Percentiles rank a stretch among this genome's conserved stretches.
Evolutionary conservation across 257 asterid species (phyloP).

Genomic region (Rauvolfia tetraphylla): DNA sequence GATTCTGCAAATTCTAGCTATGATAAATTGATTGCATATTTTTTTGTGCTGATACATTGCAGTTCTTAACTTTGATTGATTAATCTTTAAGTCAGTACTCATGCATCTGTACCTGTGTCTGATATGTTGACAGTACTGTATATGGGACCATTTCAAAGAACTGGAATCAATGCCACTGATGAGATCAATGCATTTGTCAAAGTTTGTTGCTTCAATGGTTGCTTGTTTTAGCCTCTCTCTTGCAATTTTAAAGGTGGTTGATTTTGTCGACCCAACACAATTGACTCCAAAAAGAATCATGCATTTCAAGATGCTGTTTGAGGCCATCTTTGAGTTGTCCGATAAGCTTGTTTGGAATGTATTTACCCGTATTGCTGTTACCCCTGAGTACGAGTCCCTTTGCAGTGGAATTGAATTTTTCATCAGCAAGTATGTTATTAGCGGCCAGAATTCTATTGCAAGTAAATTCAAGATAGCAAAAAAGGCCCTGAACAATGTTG

Average conservation of each 20-base stretch:
- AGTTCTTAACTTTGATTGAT: background rate
- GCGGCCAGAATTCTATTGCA: slow-evolving; percentile 30
- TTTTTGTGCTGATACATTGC: background rate
- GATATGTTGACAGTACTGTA: slow-evolving; percentile 54
- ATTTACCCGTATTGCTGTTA: slow-evolving; percentile 72
- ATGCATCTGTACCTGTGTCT: background rate
- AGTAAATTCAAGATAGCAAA: slow-evolving; percentile 61
- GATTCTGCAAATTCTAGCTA: background rate
- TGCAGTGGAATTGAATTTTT: slow-evolving; percentile 69
- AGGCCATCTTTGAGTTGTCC: slow-evolving; percentile 58
- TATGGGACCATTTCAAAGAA: slow-evolving; percentile 96
- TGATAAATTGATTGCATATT: background rate
- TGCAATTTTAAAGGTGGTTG: slow-evolving; percentile 71
- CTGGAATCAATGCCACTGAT: slow-evolving; percentile 69
- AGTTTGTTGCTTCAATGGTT: slow-evolving; percentile 75
- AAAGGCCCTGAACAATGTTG: slow-evolving; percentile 68
- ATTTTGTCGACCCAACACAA: slow-evolving; percentile 44
- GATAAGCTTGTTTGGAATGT: slow-evolving; percentile 74
- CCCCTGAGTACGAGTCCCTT: slow-evolving; percentile 68
- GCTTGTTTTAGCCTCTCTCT: slow-evolving; percentile 68
- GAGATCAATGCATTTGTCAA: slow-evolving; percentile 85
- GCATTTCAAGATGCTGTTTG: slow-evolving; percentile 88
- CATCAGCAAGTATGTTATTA: slow-evolving; percentile 53
- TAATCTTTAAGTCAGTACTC: background rate
- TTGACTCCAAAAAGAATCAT: slow-evolving; percentile 66